Conservation (phyloP, 2,329 filamentous ascomycete genomes). For the Epichloe coenophiala region DNA sequence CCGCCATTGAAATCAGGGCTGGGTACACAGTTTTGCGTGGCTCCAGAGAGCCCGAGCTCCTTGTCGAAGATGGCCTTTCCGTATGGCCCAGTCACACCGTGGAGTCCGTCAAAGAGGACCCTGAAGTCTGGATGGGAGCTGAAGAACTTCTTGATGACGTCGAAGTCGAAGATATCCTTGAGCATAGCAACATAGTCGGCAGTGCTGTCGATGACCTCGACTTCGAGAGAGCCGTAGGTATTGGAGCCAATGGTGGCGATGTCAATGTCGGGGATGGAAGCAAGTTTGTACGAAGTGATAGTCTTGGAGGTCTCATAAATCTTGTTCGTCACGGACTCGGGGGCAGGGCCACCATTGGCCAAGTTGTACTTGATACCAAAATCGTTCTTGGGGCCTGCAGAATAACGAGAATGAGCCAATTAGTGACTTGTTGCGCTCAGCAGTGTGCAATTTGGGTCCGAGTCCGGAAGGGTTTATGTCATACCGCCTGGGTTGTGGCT, state of each 20-base stretch:
- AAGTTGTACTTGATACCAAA: slow-evolving; percentile 99
- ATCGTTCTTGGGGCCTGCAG: slow-evolving; percentile 72
- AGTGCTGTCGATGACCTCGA: slow-evolving; percentile 89
- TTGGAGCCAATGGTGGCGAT: slow-evolving; percentile 69
- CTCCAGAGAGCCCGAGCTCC: slow-evolving; percentile 69
- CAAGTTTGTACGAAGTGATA: slow-evolving; percentile 83
- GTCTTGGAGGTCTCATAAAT: slow-evolving; percentile 88
- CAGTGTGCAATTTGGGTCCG: background rate
- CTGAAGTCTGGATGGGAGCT: slow-evolving; percentile 81
- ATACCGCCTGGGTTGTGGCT: slow-evolving; percentile 96
- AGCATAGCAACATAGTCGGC: slow-evolving; percentile 88
- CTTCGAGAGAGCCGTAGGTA: slow-evolving; percentile 75
- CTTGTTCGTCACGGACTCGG: slow-evolving; percentile 94
- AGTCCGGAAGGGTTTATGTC: slow-evolving; percentile 14
- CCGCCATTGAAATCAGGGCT: slow-evolving; percentile 93
- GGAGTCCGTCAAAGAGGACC: slow-evolving; percentile 87
- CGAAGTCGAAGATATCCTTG: slow-evolving; percentile 97
- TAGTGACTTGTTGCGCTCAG: background rate
- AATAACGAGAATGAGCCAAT: slow-evolving; percentile 4
- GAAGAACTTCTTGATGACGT: slow-evolving; percentile 90
- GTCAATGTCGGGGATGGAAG: slow-evolving; percentile 76
- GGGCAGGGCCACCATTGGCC: slow-evolving; percentile 86
- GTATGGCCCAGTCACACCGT: slow-evolving; percentile 91
- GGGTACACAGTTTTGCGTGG: slow-evolving; percentile 82
- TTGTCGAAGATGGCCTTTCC: slow-evolving; percentile 89